These are phyloP conservation scores for Phlyctochytrium bullatum DNA, from an alignment of 192 early-diverging fungal species.

Conservation along the genomic window DNA sequence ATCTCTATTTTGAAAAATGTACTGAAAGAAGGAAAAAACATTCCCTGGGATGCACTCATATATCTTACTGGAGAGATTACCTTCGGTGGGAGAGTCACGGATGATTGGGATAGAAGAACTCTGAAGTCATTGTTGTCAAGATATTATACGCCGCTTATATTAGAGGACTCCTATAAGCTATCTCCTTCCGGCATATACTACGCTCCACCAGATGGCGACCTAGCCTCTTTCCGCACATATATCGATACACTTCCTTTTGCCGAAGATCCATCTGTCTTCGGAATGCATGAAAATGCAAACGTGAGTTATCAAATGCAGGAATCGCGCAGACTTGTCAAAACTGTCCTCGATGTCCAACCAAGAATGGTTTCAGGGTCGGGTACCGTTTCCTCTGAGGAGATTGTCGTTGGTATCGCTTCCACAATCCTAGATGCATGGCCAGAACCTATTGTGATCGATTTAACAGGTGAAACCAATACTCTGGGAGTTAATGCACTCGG, in stretches of 20 bases:
- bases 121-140: constrained; percentile 49
- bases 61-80: constrained; percentile 63
- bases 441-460: constrained; percentile 24
- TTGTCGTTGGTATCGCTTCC: constrained; percentile 45
- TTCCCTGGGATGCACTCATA: constrained; percentile 59
- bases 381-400: constrained; percentile 50
- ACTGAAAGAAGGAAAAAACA: constrained; percentile 45
- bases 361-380: constrained; percentile 37
- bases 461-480: background rate
- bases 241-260: constrained; percentile 56
- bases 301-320: constrained; percentile 65
- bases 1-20: constrained; percentile 52
- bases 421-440: constrained; percentile 54
- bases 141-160: constrained; percentile 53
- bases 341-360: constrained; percentile 61
- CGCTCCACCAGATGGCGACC: constrained; percentile 53
- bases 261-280: constrained; percentile 63
- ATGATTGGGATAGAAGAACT: constrained; percentile 62
- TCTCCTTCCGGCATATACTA: constrained; percentile 59
- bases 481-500: constrained; percentile 21
- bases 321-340: constrained; percentile 49
- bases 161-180: constrained; percentile 52
- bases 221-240: constrained; percentile 42
- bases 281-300: constrained; percentile 67
- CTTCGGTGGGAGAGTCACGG: constrained; percentile 62